phyloP scores from a whole-genome alignment of 2,329 filamentous ascomycete species.

The Incumbomyces delicatus region DNA sequence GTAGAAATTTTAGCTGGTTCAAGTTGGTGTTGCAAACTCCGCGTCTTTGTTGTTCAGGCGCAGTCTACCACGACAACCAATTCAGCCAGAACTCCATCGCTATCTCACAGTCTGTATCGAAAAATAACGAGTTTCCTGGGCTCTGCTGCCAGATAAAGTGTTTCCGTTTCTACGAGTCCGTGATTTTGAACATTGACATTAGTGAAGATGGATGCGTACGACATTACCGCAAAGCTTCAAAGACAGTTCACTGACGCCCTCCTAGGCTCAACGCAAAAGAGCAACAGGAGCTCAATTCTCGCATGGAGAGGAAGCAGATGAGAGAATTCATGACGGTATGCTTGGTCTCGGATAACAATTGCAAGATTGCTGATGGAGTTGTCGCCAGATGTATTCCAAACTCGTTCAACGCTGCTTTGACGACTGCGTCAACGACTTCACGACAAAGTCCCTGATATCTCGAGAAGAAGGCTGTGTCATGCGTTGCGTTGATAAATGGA shows the following conservation, averaged over 20 bases:
- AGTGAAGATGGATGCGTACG: slow-evolving; percentile 16
- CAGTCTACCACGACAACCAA: too few relatives aligned
- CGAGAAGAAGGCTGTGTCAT: slow-evolving; percentile 87
- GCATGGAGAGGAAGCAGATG: slow-evolving; percentile 97
- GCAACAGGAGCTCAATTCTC: slow-evolving; percentile 84
- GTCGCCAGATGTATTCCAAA: slow-evolving; percentile 52
- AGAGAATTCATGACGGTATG: slow-evolving; percentile 97
- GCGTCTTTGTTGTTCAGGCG: too few relatives aligned
- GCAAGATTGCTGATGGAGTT: slow-evolving; percentile 8
- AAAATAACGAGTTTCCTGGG: too few relatives aligned
- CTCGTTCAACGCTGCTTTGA: slow-evolving; percentile 67
- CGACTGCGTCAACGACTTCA: slow-evolving; percentile 97
- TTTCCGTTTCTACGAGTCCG: too few relatives aligned
- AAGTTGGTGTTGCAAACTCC: too few relatives aligned
- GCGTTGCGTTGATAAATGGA: slow-evolving; percentile 91
- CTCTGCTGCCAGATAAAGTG: too few relatives aligned
- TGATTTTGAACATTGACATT: too few relatives aligned
- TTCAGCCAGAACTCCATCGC: too few relatives aligned
- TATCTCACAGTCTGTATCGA: too few relatives aligned
- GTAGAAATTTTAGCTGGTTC: too few relatives aligned
- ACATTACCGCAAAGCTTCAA: not conserved
- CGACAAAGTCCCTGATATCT: slow-evolving; percentile 81
- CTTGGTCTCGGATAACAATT: slow-evolving; percentile 13
- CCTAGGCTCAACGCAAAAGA: slow-evolving; percentile 62
- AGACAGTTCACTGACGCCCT: not conserved